These are phyloP conservation scores for Monosporascus sp. DNA, from an alignment of 2,329 filamentous ascomycete species.

Conservation along the genomic window DNA sequence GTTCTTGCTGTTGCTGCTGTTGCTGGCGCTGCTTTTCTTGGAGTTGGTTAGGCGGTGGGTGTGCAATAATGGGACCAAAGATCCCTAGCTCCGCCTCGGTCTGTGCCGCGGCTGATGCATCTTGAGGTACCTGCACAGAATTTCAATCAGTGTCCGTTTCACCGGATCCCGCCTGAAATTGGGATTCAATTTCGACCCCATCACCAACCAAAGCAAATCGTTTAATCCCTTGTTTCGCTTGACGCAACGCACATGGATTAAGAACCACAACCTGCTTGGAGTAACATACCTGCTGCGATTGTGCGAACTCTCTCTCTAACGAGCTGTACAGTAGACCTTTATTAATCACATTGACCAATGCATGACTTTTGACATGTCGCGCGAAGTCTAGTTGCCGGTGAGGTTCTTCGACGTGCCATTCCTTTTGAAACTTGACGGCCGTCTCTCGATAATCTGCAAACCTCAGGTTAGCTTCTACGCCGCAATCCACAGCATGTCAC, in stretches of 20 bases:
- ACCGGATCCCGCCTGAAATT: constrained; percentile 22
- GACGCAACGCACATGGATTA: constrained; percentile 14
- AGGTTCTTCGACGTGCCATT: constrained; percentile 60
- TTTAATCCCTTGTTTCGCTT: constrained; percentile 4
- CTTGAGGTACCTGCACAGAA: constrained; percentile 44
- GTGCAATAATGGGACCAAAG: constrained; percentile 50
- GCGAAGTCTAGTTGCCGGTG: constrained; percentile 60
- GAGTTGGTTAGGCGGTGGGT: constrained; percentile 32
- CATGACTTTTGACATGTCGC: constrained; percentile 59
- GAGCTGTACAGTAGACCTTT: constrained; percentile 58
- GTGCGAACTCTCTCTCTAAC: constrained; percentile 50
- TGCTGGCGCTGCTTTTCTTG: constrained; percentile 16
- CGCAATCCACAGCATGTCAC: constrained; percentile 17
- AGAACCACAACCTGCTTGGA: constrained; percentile 6
- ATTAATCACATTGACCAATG: constrained; percentile 58
- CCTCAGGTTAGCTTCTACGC: constrained; percentile 28
- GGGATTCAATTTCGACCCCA: constrained; percentile 17
- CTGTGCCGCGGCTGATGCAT: constrained; percentile 36
- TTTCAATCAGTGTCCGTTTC: constrained; percentile 34
- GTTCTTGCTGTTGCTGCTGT: constrained; percentile 11
- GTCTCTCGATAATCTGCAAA: constrained; percentile 61
- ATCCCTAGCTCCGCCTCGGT: constrained; percentile 46
- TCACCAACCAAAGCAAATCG: constrained; percentile 4
- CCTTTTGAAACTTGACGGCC: constrained; percentile 62
- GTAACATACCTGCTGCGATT: constrained; percentile 40